Base-by-base conservation (phyloP, 2,329 filamentous ascomycete species). In the Ophiognomonia clavigignenti-juglandacearum region DNA sequence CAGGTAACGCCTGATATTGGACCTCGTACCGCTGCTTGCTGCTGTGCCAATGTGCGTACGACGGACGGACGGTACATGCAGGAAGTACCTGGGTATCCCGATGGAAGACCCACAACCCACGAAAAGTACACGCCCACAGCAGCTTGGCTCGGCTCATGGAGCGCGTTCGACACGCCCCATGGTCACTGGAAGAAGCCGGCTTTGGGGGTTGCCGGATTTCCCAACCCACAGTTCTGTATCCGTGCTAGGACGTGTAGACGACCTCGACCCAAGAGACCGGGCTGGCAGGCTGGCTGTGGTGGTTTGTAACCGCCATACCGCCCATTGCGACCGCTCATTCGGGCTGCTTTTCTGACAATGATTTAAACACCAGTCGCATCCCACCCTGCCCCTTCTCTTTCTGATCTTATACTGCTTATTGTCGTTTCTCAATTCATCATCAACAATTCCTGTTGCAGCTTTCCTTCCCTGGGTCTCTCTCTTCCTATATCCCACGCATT, bases 331-430 rank as follows among this genome's bases (percentile, higher is more conserved):
- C 45, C 45, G 42, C 49, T 43, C 46, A 46, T 49, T 39, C 19
- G 45, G 45, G 35, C 45, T n/a, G 29, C 16, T 48, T 47, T 47
- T 49, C 46, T 49, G 41, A 49, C 50, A 35, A 42, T 45, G 42
- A 49, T 52, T 52, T 52, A 52, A 52, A 51, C 48, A 51, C 47
- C 39, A 44, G 48, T 24, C 40, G 38, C 40, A 38, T 51, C 48
- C 48, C 48, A n/a, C n/a, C n/a, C n/a, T 35, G 5, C 29, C 34
- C 34, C 35, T 14, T 26, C 35, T 20, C 39, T 42, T 42, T 37
- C 19, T 23, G 39, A n/a, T n/a, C n/a, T 45, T 8, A 39, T 39
- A 35, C 24, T 35, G 34, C 50, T n/a, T 41, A 39, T 38, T 49
- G 45, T 49, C 32, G 38, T 19, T 45, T 43, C 38, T 32, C 48